Evolutionary conservation across 306 rosid species (phyloP).

Genomic region (peach (Prunus persica)): Prunus_persica_NCBIv2 NC_034009.1:40776001-40776500

Average conservation of each 20-base stretch:
- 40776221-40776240: conserved; percentile 48
- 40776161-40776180: conserved; percentile 59
- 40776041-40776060: conserved; percentile 24
- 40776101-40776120: conserved; percentile 43
- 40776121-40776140: conserved; percentile 73
- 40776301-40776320: conserved; percentile 62
- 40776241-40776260: conserved; percentile 60
- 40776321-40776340: conserved; percentile 69
- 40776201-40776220: conserved; percentile 14
- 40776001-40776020: conserved; percentile 92
- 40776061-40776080: conserved; percentile 14
- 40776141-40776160: conserved; percentile 41
- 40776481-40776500: not conserved
- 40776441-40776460: not conserved
- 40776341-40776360: not conserved
- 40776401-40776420: not conserved
- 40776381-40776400: not conserved
- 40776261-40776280: conserved; percentile 55
- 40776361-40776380: not conserved
- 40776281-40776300: conserved; percentile 55
- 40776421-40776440: not conserved
- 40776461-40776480: not conserved
- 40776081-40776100: conserved; percentile 25
- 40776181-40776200: not conserved
- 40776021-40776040: conserved; percentile 95